A percentile compares a stretch with the other conserved stretches of the same genome.
These are phyloP conservation scores for Erysimum cheiri DNA, from an alignment of 441 rosid genomes.

Conservation along the genomic window DNA sequence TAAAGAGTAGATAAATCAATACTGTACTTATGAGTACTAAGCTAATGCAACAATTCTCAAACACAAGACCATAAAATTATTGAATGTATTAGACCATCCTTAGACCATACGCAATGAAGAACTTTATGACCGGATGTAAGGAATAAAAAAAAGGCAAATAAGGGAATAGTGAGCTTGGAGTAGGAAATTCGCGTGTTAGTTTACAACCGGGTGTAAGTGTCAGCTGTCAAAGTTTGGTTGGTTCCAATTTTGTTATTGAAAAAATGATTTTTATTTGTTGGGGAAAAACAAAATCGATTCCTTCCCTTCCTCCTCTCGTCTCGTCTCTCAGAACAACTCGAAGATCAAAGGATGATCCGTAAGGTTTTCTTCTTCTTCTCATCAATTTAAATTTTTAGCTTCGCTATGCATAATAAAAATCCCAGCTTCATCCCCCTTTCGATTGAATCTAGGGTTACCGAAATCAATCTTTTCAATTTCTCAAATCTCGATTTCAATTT, in stretches of 20 bases:
- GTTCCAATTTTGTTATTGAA: too few species aligned
- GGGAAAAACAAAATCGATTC: background rate
- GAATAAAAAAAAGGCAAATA: too few species aligned
- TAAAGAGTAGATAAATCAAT: background rate
- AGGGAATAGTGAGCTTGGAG: too few species aligned
- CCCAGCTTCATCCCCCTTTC: background rate
- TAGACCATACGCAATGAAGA: too few species aligned
- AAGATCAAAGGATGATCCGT: slow-evolving; percentile 47
- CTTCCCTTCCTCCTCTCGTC: background rate
- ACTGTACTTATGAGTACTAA: background rate
- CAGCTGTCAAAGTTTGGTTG: too few species aligned
- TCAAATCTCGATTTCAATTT: background rate
- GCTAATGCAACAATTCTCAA: background rate
- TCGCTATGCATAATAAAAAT: background rate
- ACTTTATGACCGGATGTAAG: too few species aligned
- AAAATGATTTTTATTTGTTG: too few species aligned
- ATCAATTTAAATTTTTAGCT: background rate
- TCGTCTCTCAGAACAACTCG: slow-evolving; percentile 16
- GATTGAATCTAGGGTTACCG: slow-evolving; percentile 42
- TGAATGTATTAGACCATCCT: too few species aligned
- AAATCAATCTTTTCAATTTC: slow-evolving; percentile 12
- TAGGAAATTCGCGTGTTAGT: too few species aligned
- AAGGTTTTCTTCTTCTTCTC: slow-evolving; percentile 22
- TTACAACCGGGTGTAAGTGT: too few species aligned
- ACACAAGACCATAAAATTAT: too few species aligned